Evolutionary conservation across 164 flowering plant genomes (phyloP).

Genomic region (Vitis rotundifolia): DNA sequence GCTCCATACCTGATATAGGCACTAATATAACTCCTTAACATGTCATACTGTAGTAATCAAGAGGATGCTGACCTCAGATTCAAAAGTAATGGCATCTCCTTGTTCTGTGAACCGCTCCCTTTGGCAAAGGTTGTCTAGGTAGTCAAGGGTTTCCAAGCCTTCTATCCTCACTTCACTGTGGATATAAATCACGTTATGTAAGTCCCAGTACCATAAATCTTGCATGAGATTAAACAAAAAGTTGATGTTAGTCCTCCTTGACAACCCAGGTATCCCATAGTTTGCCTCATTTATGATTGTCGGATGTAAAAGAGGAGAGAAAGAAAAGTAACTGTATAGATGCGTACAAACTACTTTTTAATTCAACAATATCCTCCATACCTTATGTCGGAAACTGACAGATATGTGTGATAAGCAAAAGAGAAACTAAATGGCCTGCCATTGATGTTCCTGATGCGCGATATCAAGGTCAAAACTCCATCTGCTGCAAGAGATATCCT

Average conservation of each 20-base stretch:
- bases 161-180: conserved; percentile 96
- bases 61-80: conserved; percentile 67
- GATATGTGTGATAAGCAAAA: conserved; percentile 84
- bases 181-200: conserved; percentile 4
- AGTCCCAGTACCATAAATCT: not conserved
- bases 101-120: conserved; percentile 93
- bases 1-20: too few species aligned
- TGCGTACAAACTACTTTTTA: not conserved
- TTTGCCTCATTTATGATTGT: too few species aligned
- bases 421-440: conserved; percentile 94
- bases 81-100: conserved; percentile 94
- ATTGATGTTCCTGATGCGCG: conserved; percentile 82
- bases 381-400: conserved; percentile 96
- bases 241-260: too few species aligned
- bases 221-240: not conserved
- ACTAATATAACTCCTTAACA: too few species aligned
- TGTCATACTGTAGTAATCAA: too few species aligned
- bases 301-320: not conserved
- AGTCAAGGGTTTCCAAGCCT: conserved; percentile 96
- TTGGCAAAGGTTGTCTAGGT: conserved; percentile 79
- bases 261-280: too few species aligned
- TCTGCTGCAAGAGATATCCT: conserved; percentile 67
- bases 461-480: conserved; percentile 70
- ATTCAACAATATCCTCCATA: conserved; percentile 21
- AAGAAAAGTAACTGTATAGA: not conserved